Conservation (phyloP, 2,329 filamentous ascomycete species). For the Exophiala calicioides region DNA sequence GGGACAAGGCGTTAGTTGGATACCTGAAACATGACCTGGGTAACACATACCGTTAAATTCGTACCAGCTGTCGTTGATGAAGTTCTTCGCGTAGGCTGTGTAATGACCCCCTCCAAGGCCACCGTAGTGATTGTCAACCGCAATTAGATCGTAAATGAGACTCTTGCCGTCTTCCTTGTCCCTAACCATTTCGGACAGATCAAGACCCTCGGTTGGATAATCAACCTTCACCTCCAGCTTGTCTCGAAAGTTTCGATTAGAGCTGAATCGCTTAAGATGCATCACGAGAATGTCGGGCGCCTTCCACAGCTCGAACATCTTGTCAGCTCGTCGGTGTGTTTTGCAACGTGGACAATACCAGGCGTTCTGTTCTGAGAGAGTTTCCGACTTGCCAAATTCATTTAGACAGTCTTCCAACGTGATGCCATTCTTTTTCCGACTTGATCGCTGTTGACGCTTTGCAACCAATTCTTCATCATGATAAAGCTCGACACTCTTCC, state of each 20-base stretch:
- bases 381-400: conserved; percentile 91
- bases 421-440: conserved; percentile 73
- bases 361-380: conserved; percentile 90
- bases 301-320: conserved; percentile 97
- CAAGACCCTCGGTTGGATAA: conserved; percentile 84
- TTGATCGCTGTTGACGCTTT: conserved; percentile 63
- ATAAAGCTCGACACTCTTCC: conserved; percentile 52
- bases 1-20: conserved; percentile 8
- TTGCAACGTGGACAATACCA: conserved; percentile 99
- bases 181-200: conserved; percentile 77
- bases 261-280: conserved; percentile 94
- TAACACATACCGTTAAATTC: conserved; percentile 82
- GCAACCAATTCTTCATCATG: conserved; percentile 65
- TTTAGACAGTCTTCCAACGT: conserved; percentile 86
- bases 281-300: conserved; percentile 92
- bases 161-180: conserved; percentile 78
- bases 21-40: neutral
- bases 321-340: conserved; percentile 85
- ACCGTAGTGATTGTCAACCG: conserved; percentile 93
- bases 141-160: conserved; percentile 88
- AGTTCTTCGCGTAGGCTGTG: conserved; percentile 91
- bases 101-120: conserved; percentile 94
- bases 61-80: conserved; percentile 86
- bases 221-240: conserved; percentile 91
- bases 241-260: conserved; percentile 75